Evolutionary conservation across 805 yeast genomes (phyloP).

Genomic region (Wickerhamiella kurtzmanii): DNA sequence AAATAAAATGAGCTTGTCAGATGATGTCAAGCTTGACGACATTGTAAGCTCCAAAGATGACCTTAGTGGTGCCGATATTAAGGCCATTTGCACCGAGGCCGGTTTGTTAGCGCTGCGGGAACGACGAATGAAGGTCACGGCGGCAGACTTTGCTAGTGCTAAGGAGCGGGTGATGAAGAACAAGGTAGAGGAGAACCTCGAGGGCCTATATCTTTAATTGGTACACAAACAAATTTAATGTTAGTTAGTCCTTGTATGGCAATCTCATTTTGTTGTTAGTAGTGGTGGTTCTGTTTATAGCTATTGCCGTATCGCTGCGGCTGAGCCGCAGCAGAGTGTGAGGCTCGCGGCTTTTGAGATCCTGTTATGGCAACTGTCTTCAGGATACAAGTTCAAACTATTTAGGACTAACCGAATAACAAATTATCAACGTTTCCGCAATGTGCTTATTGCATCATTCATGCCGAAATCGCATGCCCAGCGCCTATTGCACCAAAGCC

Average conservation of each 20-base stretch:
- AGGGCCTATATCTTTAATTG: constrained; percentile 73
- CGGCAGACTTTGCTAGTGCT: constrained; percentile 84
- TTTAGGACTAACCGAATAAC: no score
- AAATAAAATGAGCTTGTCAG: constrained; percentile 77
- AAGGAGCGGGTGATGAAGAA: constrained; percentile 92
- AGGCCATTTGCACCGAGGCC: constrained; percentile 95
- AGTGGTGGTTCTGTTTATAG: not conserved
- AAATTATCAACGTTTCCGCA: no score
- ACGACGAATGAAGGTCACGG: constrained; percentile 94
- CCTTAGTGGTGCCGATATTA: constrained; percentile 92
- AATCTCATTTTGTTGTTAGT: not conserved
- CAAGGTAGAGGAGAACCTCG: constrained; percentile 90
- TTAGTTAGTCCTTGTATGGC: not conserved
- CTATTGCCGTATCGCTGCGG: no score
- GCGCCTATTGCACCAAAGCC: no score
- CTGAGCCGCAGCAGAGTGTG: no score
- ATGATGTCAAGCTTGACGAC: constrained; percentile 79
- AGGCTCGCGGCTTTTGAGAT: no score
- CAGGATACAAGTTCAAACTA: no score
- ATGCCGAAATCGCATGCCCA: no score
- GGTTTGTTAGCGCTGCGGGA: constrained; percentile 91
- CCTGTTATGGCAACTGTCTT: no score
- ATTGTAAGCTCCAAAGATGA: constrained; percentile 86
- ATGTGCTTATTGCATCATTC: no score
- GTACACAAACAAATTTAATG: no score